Base-by-base conservation (phyloP, 805 yeast species). In the Saccharomycopsis guyanensis region DNA sequence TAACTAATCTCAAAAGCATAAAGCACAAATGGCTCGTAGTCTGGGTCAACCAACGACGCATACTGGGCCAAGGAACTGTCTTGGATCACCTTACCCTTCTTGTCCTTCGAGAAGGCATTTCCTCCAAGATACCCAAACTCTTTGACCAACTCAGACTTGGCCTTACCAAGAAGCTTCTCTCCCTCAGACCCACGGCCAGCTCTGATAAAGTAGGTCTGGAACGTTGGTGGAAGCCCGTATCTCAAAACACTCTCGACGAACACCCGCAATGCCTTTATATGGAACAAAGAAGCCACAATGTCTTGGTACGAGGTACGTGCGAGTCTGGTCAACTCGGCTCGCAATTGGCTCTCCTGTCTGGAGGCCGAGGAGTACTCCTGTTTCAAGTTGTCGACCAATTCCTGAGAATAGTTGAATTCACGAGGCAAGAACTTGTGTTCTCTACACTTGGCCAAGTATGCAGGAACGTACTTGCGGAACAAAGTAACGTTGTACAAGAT, bases 141-240 rank as follows among this genome's bases (percentile, higher is more conserved):
- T 37, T 71, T 72, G 39, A 85, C 66, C 52, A 93, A 72, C 54
- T 82, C 85, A 49, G 73, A 66, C 65, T 82, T 88, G 38, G 88
- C 79, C 63, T 73, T 77, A 25, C 66, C 68, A 35, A 71, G 59
- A 18, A 68, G 62, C 55, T 70, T 51, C 15, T 67, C 36, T 46
- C 47, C 23, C 64, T 68, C 55, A 84, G 73, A 23, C 72, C 64
- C 29, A 72, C 57, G 36, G 68, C 70, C 12, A 76, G 69, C 59
- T 52, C 69, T 69, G 39, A 78, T 58, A 45, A 72, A 62, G 55
- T 57, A 75, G 42, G 71, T 67, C 59, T 78, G 75, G 63, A 91
- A 93, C 57, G 82, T 83, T 25, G 97, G 97, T 31, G 98, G 99
- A 54, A 93, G 75, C 0, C 99, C 99, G 63, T 93, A 93, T 66